phyloP scores from a whole-genome alignment of 192 early-diverging fungal species.

The Gorgonomyces haynaldii region DNA sequence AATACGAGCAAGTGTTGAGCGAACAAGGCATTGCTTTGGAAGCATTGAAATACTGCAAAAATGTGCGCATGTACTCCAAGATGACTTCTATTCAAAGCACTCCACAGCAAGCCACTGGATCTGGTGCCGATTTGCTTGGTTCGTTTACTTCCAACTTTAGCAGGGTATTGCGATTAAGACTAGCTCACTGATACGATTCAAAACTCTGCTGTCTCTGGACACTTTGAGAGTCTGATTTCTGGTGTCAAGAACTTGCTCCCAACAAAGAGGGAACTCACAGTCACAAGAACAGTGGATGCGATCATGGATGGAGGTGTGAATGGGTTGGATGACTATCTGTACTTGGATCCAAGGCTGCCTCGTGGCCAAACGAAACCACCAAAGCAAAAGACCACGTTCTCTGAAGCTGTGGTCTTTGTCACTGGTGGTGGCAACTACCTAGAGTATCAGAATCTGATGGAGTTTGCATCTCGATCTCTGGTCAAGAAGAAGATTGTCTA shows the following conservation, averaged over 20 bases:
- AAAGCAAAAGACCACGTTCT: constrained; percentile 34
- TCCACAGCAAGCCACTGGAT: background rate
- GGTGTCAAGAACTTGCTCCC: constrained; percentile 94
- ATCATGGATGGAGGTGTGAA: constrained; percentile 61
- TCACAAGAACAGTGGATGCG: constrained; percentile 72
- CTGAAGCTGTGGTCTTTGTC: constrained; percentile 95
- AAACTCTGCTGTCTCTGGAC: constrained; percentile 29
- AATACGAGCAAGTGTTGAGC: constrained; percentile 68
- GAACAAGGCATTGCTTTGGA: constrained; percentile 63
- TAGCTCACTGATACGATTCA: constrained; percentile 33
- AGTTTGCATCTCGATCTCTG: constrained; percentile 51
- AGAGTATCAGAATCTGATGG: constrained; percentile 92
- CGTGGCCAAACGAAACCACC: background rate
- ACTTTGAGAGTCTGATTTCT: constrained; percentile 47
- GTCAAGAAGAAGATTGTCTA: constrained; percentile 73
- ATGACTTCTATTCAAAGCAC: background rate
- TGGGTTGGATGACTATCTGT: constrained; percentile 67
- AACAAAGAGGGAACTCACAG: constrained; percentile 73
- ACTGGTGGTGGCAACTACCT: constrained; percentile 97
- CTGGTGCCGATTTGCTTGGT: constrained; percentile 32
- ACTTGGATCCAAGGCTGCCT: constrained; percentile 76
- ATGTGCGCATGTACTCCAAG: constrained; percentile 17
- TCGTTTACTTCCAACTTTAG: constrained; percentile 30
- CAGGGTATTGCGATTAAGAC: constrained; percentile 21
- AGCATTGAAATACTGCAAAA: constrained; percentile 73